Evolutionary conservation across 2,329 filamentous ascomycete species (phyloP).

Genomic region (Tolypocladium ophioglossoides): DNA sequence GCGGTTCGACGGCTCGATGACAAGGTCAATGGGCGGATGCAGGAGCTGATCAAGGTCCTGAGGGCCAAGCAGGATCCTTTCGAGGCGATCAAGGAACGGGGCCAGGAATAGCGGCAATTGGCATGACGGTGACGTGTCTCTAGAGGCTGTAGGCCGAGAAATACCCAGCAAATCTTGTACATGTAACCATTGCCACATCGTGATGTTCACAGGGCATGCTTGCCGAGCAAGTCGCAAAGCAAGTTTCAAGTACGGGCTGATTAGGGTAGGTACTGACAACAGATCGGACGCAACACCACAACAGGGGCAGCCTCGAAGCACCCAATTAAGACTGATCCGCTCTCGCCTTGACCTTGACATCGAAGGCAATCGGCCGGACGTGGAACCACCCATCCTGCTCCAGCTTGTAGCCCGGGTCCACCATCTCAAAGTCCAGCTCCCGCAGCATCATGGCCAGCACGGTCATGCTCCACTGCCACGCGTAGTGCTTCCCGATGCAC

Average conservation of each 20-base stretch:
- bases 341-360: conserved; percentile 30
- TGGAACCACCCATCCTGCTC: conserved; percentile 43
- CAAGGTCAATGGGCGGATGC: conserved; percentile 13
- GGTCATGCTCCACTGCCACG: conserved; percentile 32
- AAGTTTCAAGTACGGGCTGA: neutral
- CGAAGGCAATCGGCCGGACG: conserved; percentile 34
- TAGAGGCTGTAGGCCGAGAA: no score
- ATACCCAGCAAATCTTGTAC: no score
- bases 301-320: neutral
- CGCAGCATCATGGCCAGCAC: conserved; percentile 31
- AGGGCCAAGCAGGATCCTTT: conserved; percentile 12
- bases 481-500: conserved; percentile 41
- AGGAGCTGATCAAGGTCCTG: conserved; percentile 10
- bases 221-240: no score
- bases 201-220: no score
- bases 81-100: conserved; percentile 6
- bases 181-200: no score
- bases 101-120: neutral
- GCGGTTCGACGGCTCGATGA: conserved; percentile 9
- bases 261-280: neutral
- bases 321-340: neutral
- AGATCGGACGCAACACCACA: neutral
- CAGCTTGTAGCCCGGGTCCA: conserved; percentile 26
- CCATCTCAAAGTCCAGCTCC: conserved; percentile 35
- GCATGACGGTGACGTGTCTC: no score